Evolutionary conservation across 257 asterid species (phyloP).

Genomic region (Lithospermum erythrorhizon): DNA sequence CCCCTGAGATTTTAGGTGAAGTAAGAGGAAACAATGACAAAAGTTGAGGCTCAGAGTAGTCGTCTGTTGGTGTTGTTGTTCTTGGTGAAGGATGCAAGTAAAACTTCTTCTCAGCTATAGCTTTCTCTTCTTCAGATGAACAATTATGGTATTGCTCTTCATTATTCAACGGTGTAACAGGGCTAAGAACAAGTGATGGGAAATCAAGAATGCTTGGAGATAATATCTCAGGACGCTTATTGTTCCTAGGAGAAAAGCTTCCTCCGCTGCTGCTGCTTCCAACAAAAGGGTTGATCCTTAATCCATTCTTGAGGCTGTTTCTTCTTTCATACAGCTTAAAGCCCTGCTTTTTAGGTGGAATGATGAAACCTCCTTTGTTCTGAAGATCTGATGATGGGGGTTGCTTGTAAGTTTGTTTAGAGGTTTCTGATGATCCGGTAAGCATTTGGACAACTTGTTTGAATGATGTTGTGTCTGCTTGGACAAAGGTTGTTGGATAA

Average conservation of each 20-base stretch:
- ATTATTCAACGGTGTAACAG: conserved; percentile 55
- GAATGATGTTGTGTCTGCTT: conserved; percentile 71
- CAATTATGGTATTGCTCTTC: conserved; percentile 25
- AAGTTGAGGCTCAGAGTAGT: conserved; percentile 35
- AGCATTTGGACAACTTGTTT: conserved; percentile 95
- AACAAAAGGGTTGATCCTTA: conserved; percentile 62
- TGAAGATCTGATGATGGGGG: conserved; percentile 16
- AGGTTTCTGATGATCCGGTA: conserved; percentile 64
- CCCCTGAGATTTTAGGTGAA: conserved; percentile 43
- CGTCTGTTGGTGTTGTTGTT: conserved; percentile 18
- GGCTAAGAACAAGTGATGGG: conserved; percentile 75
- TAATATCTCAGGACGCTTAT: conserved; percentile 42
- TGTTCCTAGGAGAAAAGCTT: conserved; percentile 37
- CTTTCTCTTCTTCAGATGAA: conserved; percentile 45
- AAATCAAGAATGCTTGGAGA: conserved; percentile 89
- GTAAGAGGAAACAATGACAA: conserved; percentile 28
- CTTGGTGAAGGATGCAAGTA: conserved; percentile 63
- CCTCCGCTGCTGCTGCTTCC: too few relatives aligned
- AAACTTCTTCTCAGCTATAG: conserved; percentile 73
- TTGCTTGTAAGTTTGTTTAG: conserved; percentile 24
- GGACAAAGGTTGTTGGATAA: conserved; percentile 81
- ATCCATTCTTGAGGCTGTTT: conserved; percentile 62
- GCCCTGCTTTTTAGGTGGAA: conserved; percentile 62
- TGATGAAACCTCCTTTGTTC: conserved; percentile 32
- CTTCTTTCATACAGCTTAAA: conserved; percentile 85